Evolutionary conservation across 345 rosid species (phyloP).

Genomic region (Citrus australasica): DNA sequence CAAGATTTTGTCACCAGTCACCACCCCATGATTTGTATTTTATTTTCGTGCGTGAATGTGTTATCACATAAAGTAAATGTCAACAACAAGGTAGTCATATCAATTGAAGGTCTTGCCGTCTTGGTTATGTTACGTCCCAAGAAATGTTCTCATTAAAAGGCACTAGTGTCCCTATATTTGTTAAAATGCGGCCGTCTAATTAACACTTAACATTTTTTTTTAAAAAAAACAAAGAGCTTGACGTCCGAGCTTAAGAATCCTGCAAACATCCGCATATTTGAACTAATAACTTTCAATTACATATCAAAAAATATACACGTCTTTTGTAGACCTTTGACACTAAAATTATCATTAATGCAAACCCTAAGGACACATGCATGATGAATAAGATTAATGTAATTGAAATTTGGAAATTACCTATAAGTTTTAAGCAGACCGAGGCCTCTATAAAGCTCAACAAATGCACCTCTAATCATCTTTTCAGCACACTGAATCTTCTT

Average conservation of each 20-base stretch:
- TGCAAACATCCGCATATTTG: too few relatives aligned
- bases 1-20: background rate
- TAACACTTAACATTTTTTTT: too few relatives aligned
- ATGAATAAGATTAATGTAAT: background rate
- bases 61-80: background rate
- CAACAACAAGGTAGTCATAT: background rate
- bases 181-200: too few relatives aligned
- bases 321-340: background rate
- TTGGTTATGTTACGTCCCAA: background rate
- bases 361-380: background rate
- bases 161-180: too few relatives aligned
- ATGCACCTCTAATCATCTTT: slow-evolving; percentile 84
- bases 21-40: background rate
- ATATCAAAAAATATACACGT: too few relatives aligned
- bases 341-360: background rate
- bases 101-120: background rate
- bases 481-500: slow-evolving; percentile 86
- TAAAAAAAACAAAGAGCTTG: too few relatives aligned
- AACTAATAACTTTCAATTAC: too few relatives aligned
- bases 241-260: too few relatives aligned
- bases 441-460: slow-evolving; percentile 82
- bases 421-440: slow-evolving; percentile 73
- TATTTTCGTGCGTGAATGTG: background rate
- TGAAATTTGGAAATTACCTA: slow-evolving; percentile 37
- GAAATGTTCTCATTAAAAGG: background rate